Base-by-base conservation (phyloP, 2,329 filamentous ascomycete species). In the Paramyrothecium roridum region DNA sequence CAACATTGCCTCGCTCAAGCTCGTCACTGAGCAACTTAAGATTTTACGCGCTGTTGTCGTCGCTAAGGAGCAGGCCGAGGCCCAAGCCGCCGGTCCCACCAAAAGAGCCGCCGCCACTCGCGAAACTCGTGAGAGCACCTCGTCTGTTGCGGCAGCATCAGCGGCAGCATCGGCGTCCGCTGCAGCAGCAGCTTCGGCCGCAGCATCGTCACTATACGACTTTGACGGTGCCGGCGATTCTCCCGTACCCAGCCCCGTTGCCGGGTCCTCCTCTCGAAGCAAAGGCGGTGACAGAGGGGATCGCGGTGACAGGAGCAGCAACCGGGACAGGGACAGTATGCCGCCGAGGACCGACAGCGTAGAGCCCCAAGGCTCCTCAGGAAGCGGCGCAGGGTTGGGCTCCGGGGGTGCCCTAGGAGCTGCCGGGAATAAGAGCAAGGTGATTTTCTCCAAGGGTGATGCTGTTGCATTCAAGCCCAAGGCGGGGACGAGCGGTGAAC, bases 391-490 rank as follows among this genome's bases (percentile, higher is more conserved):
- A 10, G 37, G 37, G 13, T 19, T 43, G 13, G 37, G 37, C 7
- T 43, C 37, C 6, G 62, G 59, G 17, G 62, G 59, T 3, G 55
- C 56, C 17, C 56, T 60, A 20, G 56, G 58, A 10, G 55, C 60
- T 10, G 63, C 55, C 22, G 59, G 59, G 4, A 64, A 59, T 57
- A 73, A 67, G 57, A 76, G 80, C 55, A 85, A 84, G 66, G 76
- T 86, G 26, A 73, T 78, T 16, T 88, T 87, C 61, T 73, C 76
- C 56, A 82, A 83, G 60, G 81, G 81, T n/a, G 84, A 87, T 59
- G 81, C 86, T 56, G 85, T 88, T 6, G 85, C 85, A 0, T 88
- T 88, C 72, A 85, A 84, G 62, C 81, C 84, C 1, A 87, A 86
- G 64, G 66, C 73, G 8, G 72, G 46, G 20, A 20, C 70, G 57